Evolutionary conservation across 495 filamentous ascomycete genomes (phyloP).

Genomic region (Aspergillus haitiensis): DNA sequence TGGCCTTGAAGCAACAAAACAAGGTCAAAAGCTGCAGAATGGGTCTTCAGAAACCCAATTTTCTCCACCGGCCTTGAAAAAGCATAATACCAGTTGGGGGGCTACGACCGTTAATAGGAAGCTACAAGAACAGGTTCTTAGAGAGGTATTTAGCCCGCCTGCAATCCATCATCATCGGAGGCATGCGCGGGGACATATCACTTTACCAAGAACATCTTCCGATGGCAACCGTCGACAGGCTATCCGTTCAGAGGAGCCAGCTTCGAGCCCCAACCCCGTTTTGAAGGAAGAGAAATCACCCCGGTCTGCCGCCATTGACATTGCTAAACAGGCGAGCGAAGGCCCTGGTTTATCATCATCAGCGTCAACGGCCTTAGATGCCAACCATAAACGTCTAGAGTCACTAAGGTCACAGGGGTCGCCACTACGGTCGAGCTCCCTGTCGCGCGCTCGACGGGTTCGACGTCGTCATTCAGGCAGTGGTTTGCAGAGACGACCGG

Average conservation of each 20-base stretch:
- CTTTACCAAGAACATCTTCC: constrained; percentile 46
- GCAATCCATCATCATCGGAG: constrained; percentile 67
- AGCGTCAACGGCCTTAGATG: constrained; percentile 44
- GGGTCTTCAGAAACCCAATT: constrained; percentile 13
- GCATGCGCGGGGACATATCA: constrained; percentile 62
- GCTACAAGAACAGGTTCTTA: constrained; percentile 86
- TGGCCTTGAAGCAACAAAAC: constrained; percentile 19
- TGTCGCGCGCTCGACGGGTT: constrained; percentile 34
- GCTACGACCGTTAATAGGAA: constrained; percentile 91
- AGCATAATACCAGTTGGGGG: constrained; percentile 64
- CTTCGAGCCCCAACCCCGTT: constrained; percentile 28
- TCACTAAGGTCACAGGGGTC: constrained; percentile 34
- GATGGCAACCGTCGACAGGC: constrained; percentile 36
- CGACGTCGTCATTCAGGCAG: constrained; percentile 76
- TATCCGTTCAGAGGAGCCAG: constrained; percentile 38
- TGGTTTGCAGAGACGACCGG: constrained; percentile 65
- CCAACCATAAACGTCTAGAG: constrained; percentile 37
- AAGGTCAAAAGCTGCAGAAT: not conserved
- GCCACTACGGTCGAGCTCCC: constrained; percentile 34
- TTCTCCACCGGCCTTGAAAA: constrained; percentile 13
- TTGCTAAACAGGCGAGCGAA: constrained; percentile 27
- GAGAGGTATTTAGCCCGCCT: constrained; percentile 88
- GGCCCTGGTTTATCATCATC: constrained; percentile 43
- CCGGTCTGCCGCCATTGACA: constrained; percentile 35
- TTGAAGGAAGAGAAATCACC: constrained; percentile 20